Base-by-base conservation (phyloP, 371 early-diverging fungal species). In the Saksenaea vasiformis region DNA sequence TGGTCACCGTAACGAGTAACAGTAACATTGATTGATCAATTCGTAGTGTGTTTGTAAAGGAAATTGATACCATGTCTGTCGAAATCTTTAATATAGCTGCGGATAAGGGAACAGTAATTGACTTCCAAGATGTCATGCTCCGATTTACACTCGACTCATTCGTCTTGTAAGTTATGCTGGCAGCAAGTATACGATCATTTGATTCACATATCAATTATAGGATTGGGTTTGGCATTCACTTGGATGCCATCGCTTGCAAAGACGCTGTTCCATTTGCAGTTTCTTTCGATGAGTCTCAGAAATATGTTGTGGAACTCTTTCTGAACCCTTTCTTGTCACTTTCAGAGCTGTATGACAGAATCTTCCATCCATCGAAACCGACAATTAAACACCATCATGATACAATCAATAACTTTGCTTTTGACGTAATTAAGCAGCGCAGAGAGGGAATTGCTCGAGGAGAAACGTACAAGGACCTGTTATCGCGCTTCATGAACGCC, bases 71-170 rank as follows among this genome's bases (percentile, higher is more conserved):
- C 15, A 65, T 73, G 63, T 58, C 53, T 17, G 38, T 56, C 15
- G 19, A 65, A 35, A 73, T 78, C 56, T 70, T 75, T 13, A 70
- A 70, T 38, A 54, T 55, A 54, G 77, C 74, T 24, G 76, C 71
- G 0, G 71, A 69, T 22, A 54, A 57, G 37, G 71, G 73, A 10
- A 56, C 68, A 13, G 55, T 65, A 0, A 61, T 82, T 5, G 79
- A 79, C 43, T 68, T 82, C 13, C 76, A 82, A 24, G 74, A 71
- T 24, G 13, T 81, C 65, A 70, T 85, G 67, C 72, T 70, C 64
- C 60, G 71, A 22, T 82, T 81, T 54, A 83, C 83, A 1, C 57
- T 85, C 35, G 82, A 85, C 43, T 78, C 80, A 24, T 85, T 85
- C 68, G 78, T 77, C 26, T 61, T 70, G 82, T 82, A 70, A 62